phyloP scores from a whole-genome alignment of 306 rosid species.

The Casuarina cunninghamiana region DNA sequence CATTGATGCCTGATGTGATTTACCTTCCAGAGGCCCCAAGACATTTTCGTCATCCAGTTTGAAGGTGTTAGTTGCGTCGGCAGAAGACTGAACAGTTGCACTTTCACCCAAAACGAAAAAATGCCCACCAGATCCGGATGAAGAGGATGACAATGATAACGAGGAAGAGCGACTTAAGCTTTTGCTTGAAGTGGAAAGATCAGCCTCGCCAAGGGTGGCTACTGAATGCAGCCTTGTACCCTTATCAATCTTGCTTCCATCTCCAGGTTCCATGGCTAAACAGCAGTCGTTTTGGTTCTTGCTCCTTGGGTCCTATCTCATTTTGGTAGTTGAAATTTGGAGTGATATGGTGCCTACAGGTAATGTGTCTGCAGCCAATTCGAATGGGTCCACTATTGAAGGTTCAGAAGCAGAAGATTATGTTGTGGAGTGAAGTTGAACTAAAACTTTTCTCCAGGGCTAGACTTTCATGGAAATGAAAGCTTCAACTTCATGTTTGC shows the following conservation, averaged over 20 bases:
- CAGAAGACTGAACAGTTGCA: too few relatives aligned
- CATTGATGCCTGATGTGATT: too few relatives aligned
- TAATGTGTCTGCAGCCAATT: constrained; percentile 6
- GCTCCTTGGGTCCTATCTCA: constrained; percentile 4
- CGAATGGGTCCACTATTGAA: constrained; percentile 21
- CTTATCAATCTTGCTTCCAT: constrained; percentile 10
- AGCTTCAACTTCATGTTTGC: constrained; percentile 19
- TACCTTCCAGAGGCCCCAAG: too few relatives aligned
- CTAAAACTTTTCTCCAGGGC: neutral
- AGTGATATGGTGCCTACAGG: constrained; percentile 2
- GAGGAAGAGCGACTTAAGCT: constrained; percentile 9
- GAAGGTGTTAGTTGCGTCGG: too few relatives aligned
- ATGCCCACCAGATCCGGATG: too few relatives aligned
- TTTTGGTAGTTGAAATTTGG: neutral
- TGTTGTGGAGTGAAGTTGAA: constrained; percentile 8
- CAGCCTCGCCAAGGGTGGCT: constrained; percentile 14
- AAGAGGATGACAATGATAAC: constrained; percentile 22
- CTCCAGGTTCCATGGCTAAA: constrained; percentile 20
- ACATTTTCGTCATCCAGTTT: too few relatives aligned
- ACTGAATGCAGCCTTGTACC: constrained; percentile 3
- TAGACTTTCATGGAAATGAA: constrained; percentile 15
- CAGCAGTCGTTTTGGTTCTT: neutral
- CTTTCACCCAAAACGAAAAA: too few relatives aligned
- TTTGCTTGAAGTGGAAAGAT: constrained; percentile 3
- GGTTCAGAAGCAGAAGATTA: constrained; percentile 21